Evolutionary conservation across 2,329 filamentous ascomycete species (phyloP), one percentile per base, ranked within the genome.

Genomic region (Rugonectria rugulosa): DNA sequence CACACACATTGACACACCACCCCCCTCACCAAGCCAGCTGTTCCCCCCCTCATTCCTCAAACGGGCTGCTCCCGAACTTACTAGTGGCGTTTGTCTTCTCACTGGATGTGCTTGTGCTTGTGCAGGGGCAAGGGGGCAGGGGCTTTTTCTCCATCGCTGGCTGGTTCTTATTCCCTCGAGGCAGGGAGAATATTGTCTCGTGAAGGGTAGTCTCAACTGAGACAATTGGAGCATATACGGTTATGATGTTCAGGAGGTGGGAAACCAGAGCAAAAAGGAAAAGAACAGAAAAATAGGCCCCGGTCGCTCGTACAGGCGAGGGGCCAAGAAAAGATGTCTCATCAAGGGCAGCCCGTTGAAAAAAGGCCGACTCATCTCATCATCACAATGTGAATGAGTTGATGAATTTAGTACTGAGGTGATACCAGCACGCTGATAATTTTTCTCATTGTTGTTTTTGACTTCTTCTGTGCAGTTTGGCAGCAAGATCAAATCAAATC

Each of bases 41-140:
- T 31, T 46, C 36, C 44, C 34, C 50, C 48, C 24, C 38, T 37
- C 63, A 65, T 65, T 65, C 63, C 63, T 58, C 50, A 60, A 64
- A 62, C 63, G 63, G 63, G 63, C 59, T 64, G 61, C 57, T 66
- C 59, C 63, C 63, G 63, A 53, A 53, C 44, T 46, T 59, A 59
- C 61, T 55, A 61, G 63, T 62, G 56, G 61, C 61, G 56, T 60
- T 57, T n/a, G n/a, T n/a, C n/a, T 60, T 52, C 53, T 57, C 56
- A 62, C 54, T 42, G 38, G 42, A 10, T 37, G 34, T 54, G 12
- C 40, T 53, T 37, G 34, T 38, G 31, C 17, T 29, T 19, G 63
- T 58, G 56, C 62, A 65, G 58, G 60, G 61, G 60, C 7, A 46
- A 46, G 47, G 50, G 42, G 41, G 36, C 31, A 15, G 17, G 26